Conservation (phyloP, 2,329 filamentous ascomycete species). For the Fusarium concolor region DNA sequence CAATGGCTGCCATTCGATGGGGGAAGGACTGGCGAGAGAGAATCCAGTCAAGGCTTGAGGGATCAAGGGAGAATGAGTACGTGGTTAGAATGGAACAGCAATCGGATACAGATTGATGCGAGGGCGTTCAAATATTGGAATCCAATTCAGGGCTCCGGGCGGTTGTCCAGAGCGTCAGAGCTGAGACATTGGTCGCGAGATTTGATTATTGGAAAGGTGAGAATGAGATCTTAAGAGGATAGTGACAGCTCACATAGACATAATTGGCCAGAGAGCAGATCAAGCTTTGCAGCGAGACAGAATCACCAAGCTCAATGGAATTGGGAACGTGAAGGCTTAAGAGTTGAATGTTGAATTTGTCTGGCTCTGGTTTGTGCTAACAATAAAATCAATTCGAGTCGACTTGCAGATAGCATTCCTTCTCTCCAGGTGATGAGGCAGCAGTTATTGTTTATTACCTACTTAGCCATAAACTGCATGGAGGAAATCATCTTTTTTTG, state of each 20-base stretch:
- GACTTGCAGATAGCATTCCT: neutral
- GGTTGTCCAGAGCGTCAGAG: neutral
- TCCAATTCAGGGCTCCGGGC: neutral
- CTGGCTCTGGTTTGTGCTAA: neutral
- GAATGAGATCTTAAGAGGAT: neutral
- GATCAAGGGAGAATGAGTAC: constrained; percentile 26
- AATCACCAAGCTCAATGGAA: neutral
- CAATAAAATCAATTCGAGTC: neutral
- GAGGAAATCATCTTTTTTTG: neutral
- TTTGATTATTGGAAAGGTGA: constrained; percentile 3
- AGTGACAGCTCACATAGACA: neutral
- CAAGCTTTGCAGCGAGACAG: neutral
- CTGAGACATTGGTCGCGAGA: constrained; percentile 25
- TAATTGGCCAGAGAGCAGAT: neutral
- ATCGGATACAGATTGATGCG: constrained; percentile 2
- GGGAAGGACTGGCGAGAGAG: constrained; percentile 55
- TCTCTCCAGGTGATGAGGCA: too few relatives aligned
- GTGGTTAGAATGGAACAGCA: neutral
- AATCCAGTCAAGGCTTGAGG: constrained; percentile 46
- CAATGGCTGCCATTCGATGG: constrained; percentile 54
- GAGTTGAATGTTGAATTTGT: neutral
- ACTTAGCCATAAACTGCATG: neutral
- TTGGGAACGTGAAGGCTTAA: neutral
- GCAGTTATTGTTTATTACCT: neutral
- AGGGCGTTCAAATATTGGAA: constrained; percentile 9